Evolutionary conservation across 768 basidiomycete genomes (phyloP), one percentile per base, ranked within the genome.

Genomic region (Suillus placidus): DNA sequence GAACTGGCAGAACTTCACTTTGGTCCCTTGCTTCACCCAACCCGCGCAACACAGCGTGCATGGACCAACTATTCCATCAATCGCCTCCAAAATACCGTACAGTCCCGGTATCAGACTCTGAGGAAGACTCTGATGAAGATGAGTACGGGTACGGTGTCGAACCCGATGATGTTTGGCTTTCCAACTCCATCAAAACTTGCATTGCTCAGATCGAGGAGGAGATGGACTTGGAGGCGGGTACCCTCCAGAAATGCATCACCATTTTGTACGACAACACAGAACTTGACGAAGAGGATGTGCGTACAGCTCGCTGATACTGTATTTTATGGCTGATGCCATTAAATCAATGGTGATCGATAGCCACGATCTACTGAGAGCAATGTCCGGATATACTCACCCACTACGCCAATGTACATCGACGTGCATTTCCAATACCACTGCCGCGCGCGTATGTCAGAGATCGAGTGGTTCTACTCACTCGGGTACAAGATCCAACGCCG

Each of bases 401-500:
- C 64, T 0, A 20, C 62, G 20, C 66, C 70, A 3, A 67, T 63
- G 32, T 71, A 63, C 64, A 60, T 71, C 38, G 70, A 69, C 38
- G 64, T 69, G 16, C 70, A 71, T 18, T 23, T 71, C 65, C 64
- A 66, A 62, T 68, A 71, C 40, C 26, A 68, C 26, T 66, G 63
- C 45, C 67, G 40, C 26, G 1, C 43, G 26, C n/a, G 62, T 23
- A 13, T 26, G 35, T 54, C n/a, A 37, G 12, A 10, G 18, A 38
- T 66, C 42, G 64, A 72, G 43, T 67, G 62, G 68, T 30, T 7
- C 34, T 72, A 68, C 64, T 68, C 64, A 6, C 42, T 69, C 26
- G 64, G 69, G 18, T 72, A 61, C 56, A 67, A 42, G 12, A 63
- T 58, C 14, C 52, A 61, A 30, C 42, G 42, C 14, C 61, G 55